Evolutionary conservation across 345 rosid species (phyloP).

Genomic region (Linum tenue): DNA sequence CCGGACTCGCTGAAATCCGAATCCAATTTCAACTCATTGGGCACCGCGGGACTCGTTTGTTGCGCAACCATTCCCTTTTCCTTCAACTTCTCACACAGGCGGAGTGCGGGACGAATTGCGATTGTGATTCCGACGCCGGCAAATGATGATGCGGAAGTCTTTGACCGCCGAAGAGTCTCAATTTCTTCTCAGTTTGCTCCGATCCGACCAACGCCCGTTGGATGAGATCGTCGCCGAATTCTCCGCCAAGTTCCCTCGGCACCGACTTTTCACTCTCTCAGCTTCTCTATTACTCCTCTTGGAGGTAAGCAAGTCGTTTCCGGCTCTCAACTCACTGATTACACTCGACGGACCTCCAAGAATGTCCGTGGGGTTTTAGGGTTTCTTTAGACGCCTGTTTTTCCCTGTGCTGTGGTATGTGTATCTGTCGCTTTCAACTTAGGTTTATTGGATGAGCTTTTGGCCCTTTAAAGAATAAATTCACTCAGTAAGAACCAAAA

Average conservation of each 20-base stretch:
- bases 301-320: neutral
- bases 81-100: too few relatives aligned
- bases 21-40: too few relatives aligned
- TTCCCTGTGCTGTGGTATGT: neutral
- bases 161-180: neutral
- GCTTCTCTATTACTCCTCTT: slow-evolving; percentile 5
- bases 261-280: neutral
- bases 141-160: neutral
- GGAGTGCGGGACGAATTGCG: too few relatives aligned
- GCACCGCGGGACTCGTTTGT: too few relatives aligned
- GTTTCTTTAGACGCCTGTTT: neutral
- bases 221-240: slow-evolving; percentile 3
- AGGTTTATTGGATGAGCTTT: neutral
- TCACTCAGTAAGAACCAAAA: too few relatives aligned
- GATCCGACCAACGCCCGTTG: slow-evolving; percentile 5
- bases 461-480: neutral
- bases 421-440: neutral
- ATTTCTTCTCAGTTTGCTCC: neutral
- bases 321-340: neutral
- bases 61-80: too few relatives aligned
- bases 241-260: slow-evolving; percentile 1
- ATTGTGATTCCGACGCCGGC: neutral
- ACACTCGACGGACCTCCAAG: neutral
- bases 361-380: neutral
- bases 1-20: too few relatives aligned